Base-by-base conservation (phyloP, 768 basidiomycete genomes). In the Termitomyces sp. region DNA sequence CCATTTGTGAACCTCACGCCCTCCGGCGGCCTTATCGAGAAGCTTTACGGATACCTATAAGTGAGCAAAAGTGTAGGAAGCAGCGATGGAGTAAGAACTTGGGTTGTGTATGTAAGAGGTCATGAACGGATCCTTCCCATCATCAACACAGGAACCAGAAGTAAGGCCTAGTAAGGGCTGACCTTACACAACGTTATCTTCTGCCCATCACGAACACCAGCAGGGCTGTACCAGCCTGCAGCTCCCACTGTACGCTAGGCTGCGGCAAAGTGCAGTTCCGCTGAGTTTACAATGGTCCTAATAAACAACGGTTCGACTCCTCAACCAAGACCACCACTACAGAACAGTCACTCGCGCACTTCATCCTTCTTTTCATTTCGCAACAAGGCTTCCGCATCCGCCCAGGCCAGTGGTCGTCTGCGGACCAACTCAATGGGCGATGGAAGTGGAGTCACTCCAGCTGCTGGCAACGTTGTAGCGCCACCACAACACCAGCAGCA, bases 311-410 rank as follows among this genome's bases (percentile, higher is more conserved):
- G 54, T 27, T 61, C 62, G 34, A 56, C 65, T 50, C 54, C 61
- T 42, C 63, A 63, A 57, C 57, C 41, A 54, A 54, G 61, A 59
- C 64, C 65, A 40, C 61, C 64, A 53, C 47, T 55, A 27, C 59
- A 65, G 49, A 54, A 58, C 56, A 48, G 60, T 14, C 85, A 86
- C 65, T 63, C 78, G 35, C 82, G 85, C 40, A 76, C 84, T n/a
- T 71, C 82, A 7, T 87, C 86, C 27, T 84, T 86, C 74, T 87
- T 87, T 68, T 81, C 83, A 17, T 85, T 87, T 68, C 76, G 77
- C 60, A 75, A 65, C 61, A 81, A 74, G 58, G 69, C 70, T 27
- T 57, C 71, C 8, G 62, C 62, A 41, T 66, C 69, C 49, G 51
- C n/a, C 40, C 70, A 64, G 45, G 63, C 64, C 46, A 64, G 60